phyloP scores from a whole-genome alignment of 2,329 filamentous ascomycete genomes.

The Hypoxylon sp. region DNA sequence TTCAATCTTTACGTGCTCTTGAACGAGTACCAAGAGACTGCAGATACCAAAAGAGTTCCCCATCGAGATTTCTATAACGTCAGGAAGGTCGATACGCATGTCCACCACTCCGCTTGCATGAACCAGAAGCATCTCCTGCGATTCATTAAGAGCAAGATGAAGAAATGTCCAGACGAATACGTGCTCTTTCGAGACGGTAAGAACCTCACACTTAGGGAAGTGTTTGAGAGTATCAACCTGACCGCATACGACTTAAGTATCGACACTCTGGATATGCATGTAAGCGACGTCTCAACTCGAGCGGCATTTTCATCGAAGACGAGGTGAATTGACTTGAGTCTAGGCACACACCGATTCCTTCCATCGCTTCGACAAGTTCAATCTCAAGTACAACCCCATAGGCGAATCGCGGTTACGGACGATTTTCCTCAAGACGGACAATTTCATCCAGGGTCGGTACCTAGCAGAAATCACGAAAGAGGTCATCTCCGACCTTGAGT shows the following conservation, averaged over 20 bases:
- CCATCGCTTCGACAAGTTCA: constrained; percentile 99
- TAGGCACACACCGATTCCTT: constrained; percentile 97
- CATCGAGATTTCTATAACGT: constrained; percentile 99
- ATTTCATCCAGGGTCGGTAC: constrained; percentile 95
- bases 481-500: constrained; percentile 95
- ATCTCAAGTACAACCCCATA: constrained; percentile 97
- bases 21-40: constrained; percentile 98
- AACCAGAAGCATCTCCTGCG: constrained; percentile 98
- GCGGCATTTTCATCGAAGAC: background rate
- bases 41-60: constrained; percentile 96
- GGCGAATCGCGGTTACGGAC: constrained; percentile 94
- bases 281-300: constrained; percentile 58
- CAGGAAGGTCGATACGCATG: constrained; percentile 97
- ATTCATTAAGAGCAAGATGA: constrained; percentile 99
- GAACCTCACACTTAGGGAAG: constrained; percentile 88
- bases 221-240: constrained; percentile 97
- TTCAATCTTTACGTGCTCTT: constrained; percentile 94
- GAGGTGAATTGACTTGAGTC: constrained; percentile 31
- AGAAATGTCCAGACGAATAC: constrained; percentile 94
- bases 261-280: constrained; percentile 98
- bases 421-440: constrained; percentile 99
- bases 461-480: constrained; percentile 98
- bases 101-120: constrained; percentile 99
- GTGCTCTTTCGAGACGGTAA: constrained; percentile 94
- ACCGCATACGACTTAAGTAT: constrained; percentile 98